Evolutionary conservation across 805 yeast species (phyloP).

Genomic region (Tetrapisispora iriomotensis): DNA sequence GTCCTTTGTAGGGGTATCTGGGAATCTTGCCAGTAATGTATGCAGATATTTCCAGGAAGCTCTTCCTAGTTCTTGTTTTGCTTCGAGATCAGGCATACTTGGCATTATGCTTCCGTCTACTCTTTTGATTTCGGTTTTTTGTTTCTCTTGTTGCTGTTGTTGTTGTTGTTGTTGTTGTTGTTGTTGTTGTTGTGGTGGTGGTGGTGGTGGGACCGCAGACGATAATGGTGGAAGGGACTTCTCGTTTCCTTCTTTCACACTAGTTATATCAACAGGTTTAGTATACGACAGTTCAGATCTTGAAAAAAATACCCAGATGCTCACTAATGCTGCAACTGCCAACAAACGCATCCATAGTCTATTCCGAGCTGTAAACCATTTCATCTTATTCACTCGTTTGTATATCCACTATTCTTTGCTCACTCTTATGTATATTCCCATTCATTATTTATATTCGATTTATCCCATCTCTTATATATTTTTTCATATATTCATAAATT

Average conservation of each 20-base stretch:
- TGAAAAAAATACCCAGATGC: conserved; percentile 21
- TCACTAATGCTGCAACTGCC: conserved; percentile 12
- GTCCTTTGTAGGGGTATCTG: conserved; percentile 60
- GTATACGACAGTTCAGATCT: conserved; percentile 18
- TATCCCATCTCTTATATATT: no score
- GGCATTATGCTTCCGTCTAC: conserved; percentile 70
- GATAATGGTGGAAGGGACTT: no score
- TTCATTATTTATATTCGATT: no score
- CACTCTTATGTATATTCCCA: no score
- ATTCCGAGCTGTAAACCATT: not conserved
- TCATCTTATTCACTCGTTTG: not conserved
- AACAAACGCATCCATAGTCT: conserved; percentile 5
- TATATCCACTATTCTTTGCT: no score
- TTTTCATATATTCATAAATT: no score
- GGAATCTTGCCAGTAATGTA: conserved; percentile 85
- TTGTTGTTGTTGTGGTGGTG: no score
- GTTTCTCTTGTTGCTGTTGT: not conserved
- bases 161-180: not conserved
- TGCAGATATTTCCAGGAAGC: conserved; percentile 91
- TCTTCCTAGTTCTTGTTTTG: conserved; percentile 70
- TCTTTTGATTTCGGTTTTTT: not conserved
- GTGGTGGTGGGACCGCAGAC: not conserved
- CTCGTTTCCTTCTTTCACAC: not conserved
- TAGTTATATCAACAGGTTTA: conserved; percentile 12
- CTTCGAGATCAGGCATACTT: conserved; percentile 70